Conservation (phyloP, 2,329 filamentous ascomycete species). For the Fusarium coicis region DNA sequence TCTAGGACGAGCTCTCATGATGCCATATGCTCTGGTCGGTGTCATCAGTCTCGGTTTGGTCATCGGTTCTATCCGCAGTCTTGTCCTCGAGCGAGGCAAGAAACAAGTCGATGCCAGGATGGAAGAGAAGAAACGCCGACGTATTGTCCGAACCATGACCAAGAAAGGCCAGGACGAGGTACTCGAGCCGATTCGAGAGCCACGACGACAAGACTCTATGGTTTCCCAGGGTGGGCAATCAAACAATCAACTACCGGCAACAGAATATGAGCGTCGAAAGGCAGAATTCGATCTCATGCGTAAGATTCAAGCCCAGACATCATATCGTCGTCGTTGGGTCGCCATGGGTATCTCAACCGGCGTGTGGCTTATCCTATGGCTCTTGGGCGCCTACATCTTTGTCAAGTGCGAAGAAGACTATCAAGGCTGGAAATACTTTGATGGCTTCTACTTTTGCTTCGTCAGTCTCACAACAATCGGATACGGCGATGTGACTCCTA, state of each 20-base stretch:
- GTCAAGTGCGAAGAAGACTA: slow-evolving; percentile 61
- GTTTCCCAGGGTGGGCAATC: slow-evolving; percentile 5
- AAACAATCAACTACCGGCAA: slow-evolving; percentile 29
- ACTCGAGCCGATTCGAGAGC: slow-evolving; percentile 59
- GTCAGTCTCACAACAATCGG: slow-evolving; percentile 86
- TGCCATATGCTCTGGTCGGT: slow-evolving; percentile 85
- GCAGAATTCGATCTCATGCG: slow-evolving; percentile 85
- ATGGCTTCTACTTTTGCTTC: slow-evolving; percentile 87
- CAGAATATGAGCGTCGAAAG: slow-evolving; percentile 70
- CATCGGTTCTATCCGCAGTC: slow-evolving; percentile 79
- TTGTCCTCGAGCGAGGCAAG: slow-evolving; percentile 68
- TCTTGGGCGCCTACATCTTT: slow-evolving; percentile 82
- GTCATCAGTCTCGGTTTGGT: slow-evolving; percentile 88
- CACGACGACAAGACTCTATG: slow-evolving; percentile 9
- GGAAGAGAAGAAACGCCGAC: slow-evolving; percentile 67
- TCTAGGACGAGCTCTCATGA: slow-evolving; percentile 75
- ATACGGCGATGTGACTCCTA: slow-evolving; percentile 82
- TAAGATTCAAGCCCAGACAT: slow-evolving; percentile 75
- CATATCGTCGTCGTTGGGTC: slow-evolving; percentile 77
- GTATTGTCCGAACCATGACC: slow-evolving; percentile 57
- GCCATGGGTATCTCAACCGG: slow-evolving; percentile 74
- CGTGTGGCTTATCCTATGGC: slow-evolving; percentile 81
- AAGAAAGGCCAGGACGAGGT: slow-evolving; percentile 59
- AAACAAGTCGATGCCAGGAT: slow-evolving; percentile 65
- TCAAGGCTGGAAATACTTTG: slow-evolving; percentile 78